Base-by-base conservation (phyloP, 495 filamentous ascomycete species). In the Aspergillus homomorphus region DNA sequence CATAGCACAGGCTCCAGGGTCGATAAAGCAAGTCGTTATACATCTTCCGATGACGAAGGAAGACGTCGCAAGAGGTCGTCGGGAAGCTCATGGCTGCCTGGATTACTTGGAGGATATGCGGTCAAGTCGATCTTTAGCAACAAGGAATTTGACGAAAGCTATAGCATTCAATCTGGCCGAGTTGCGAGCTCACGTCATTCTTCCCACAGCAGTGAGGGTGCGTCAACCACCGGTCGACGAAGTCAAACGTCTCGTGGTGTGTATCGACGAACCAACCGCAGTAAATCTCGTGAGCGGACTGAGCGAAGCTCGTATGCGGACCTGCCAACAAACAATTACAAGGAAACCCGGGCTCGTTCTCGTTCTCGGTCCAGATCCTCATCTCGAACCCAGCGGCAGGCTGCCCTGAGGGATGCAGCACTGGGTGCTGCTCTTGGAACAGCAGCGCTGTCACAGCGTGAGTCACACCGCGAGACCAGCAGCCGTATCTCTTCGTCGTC, bases 101-200 rank as follows among this genome's bases (percentile, higher is more conserved):
- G 77, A 4, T 78, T 80, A 67, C 62, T 86, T 16, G 80, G 77
- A 30, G 77, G 81, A 23, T 84, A 82, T 61, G 80, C 78, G 22
- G 73, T 78, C n/a, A 82, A 83, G 61, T 78, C 75, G 16, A 60
- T 86, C 15, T 81, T 80, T 50, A 73, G 75, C 21, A 75, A 66
- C 54, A 76, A 76, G 49, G 80, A 86, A 53, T 84, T 82, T 57
- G 79, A 84, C 58, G 85, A 87, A 62, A 82, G 78, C 1, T 84
- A 85, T 59, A 84, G 78, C 56, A 63, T 84, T 45, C 79, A 76
- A 50, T 76, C 81, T 30, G 80, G 82, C 14, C 77, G 70, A 33
- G 68, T 66, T 0, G 53, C 59, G 3, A 66, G 68, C 19, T 72
- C 68, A 4, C 48, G 48, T 4, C 23, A 51, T 30, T 51, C 48